Evolutionary conservation across 164 flowering plant genomes (phyloP), one percentile per base, ranked within the genome.

Genomic region (Brasenia schreberi): DNA sequence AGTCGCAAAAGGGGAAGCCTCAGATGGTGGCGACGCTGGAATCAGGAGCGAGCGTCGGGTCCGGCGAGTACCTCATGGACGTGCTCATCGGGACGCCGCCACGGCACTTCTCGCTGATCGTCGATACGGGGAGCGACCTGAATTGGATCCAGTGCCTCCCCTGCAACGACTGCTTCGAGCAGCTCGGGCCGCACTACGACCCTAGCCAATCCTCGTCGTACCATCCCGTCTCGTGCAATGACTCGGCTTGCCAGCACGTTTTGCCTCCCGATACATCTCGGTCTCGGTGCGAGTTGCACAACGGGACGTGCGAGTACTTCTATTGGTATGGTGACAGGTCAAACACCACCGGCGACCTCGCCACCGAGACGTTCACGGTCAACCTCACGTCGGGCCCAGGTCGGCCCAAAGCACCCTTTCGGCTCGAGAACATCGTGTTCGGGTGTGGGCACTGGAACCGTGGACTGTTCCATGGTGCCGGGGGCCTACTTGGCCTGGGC

Each of bases 391-490:
- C 81, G 1, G 59, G 69, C 6, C 7, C 65, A 2, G 63, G 18
- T 61, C 4, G 90, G 19, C 65, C 66, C 43, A 53, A 84, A 3
- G 87, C 82, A 69, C 81, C 81, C 56, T 62, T 58, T 73, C 64
- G 52, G 42, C 89, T 85, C 19, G 89, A 91, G 79, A 80, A 87
- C 64, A 85, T 94, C 56, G 89, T 94, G 97, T 91, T 94, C 66
- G 99, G 99, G 0, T 89, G 96, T 68, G 99, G 99, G 7, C 99
- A 94, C 72, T 89, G 96, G 99, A 94, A 94, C 67, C 76, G 93
- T 43, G 99, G 97, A 10, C 80, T 91, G 5, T 94, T 94, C 63
- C 97, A 87, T 69, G 99, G 99, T 2, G 96, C 99, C 6, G 89
- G 96, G 4, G 99, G 99, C 0, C 72, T 94, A 70, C 71, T 94